Evolutionary conservation across 371 early-diverging fungal genomes (phyloP).

Genomic region (Lichtheimia hyalospora): DNA sequence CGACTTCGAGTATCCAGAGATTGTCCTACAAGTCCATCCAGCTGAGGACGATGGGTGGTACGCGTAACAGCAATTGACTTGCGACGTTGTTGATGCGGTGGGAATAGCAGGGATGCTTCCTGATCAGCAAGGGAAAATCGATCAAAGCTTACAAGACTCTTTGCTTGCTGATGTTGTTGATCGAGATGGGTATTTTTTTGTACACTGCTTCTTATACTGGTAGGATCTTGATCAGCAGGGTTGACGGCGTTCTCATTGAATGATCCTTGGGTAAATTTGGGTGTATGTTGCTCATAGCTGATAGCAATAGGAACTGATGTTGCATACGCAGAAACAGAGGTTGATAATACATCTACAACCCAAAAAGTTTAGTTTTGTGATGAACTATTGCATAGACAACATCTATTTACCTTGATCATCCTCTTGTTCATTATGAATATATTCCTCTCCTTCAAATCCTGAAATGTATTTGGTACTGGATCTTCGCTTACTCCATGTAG

Average conservation of each 20-base stretch:
- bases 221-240: slow-evolving; percentile 17
- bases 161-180: slow-evolving; percentile 3
- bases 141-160: slow-evolving; percentile 6
- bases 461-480: slow-evolving; percentile 13
- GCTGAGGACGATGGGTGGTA: slow-evolving; percentile 8
- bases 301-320: slow-evolving; percentile 32
- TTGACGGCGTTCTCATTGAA: slow-evolving; percentile 11
- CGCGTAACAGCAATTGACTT: slow-evolving; percentile 14
- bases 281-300: slow-evolving; percentile 9
- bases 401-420: slow-evolving; percentile 3
- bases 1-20: slow-evolving; percentile 20
- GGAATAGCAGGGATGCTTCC: slow-evolving; percentile 13
- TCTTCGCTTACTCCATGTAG: slow-evolving; percentile 12
- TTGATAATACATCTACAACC: slow-evolving; percentile 8
- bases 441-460: slow-evolving; percentile 7
- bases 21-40: slow-evolving; percentile 12
- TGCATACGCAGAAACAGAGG: slow-evolving; percentile 24
- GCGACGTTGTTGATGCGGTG: slow-evolving; percentile 13
- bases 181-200: background rate
- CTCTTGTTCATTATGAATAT: background rate
- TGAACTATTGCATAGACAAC: background rate
- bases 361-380: background rate
- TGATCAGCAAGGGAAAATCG: slow-evolving; percentile 16
- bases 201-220: background rate
- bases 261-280: background rate